Conservation (phyloP, 352 stramenopile species). For the Hyaloperonospora arabidopsidis region DNA sequence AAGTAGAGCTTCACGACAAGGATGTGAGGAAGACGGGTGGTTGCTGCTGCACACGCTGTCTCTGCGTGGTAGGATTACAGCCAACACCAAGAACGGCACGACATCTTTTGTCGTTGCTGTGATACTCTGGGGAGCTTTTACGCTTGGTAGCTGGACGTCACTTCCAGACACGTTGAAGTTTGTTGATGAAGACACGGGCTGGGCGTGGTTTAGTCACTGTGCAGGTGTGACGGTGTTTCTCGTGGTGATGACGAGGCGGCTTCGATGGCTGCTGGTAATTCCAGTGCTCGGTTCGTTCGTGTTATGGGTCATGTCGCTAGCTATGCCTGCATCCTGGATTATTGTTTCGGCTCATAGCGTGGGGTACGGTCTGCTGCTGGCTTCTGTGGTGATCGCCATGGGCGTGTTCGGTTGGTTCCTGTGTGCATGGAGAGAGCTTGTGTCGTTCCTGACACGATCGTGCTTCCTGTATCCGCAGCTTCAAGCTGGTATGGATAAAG, state of each 20-base stretch:
- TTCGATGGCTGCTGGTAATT: slow-evolving; percentile 70
- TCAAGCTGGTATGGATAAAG: slow-evolving; percentile 57
- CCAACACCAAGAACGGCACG: slow-evolving; percentile 36
- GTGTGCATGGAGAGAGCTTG: slow-evolving; percentile 65
- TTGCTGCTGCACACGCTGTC: slow-evolving; percentile 27
- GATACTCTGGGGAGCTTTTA: slow-evolving; percentile 70
- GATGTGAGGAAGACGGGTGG: slow-evolving; percentile 25
- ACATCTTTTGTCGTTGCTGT: slow-evolving; percentile 57
- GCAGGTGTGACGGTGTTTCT: slow-evolving; percentile 73
- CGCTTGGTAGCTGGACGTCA: slow-evolving; percentile 66
- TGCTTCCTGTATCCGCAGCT: slow-evolving; percentile 80
- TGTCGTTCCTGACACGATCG: slow-evolving; percentile 70
- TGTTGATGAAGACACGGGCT: slow-evolving; percentile 76
- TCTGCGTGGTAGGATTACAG: slow-evolving; percentile 22
- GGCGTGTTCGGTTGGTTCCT: slow-evolving; percentile 78
- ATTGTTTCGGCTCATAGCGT: slow-evolving; percentile 78
- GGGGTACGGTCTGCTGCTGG: slow-evolving; percentile 62
- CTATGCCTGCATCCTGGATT: slow-evolving; percentile 73
- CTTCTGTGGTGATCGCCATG: slow-evolving; percentile 69
- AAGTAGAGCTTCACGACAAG: slow-evolving; percentile 22
- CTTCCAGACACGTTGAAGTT: slow-evolving; percentile 75
- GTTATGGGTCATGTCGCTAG: slow-evolving; percentile 69
- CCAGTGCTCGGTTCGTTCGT: slow-evolving; percentile 55
- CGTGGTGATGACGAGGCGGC: slow-evolving; percentile 59
- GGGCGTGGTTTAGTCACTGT: slow-evolving; percentile 82